phyloP scores from a whole-genome alignment of 495 filamentous ascomycete species.

The Xanthoparmelia taractica region DNA sequence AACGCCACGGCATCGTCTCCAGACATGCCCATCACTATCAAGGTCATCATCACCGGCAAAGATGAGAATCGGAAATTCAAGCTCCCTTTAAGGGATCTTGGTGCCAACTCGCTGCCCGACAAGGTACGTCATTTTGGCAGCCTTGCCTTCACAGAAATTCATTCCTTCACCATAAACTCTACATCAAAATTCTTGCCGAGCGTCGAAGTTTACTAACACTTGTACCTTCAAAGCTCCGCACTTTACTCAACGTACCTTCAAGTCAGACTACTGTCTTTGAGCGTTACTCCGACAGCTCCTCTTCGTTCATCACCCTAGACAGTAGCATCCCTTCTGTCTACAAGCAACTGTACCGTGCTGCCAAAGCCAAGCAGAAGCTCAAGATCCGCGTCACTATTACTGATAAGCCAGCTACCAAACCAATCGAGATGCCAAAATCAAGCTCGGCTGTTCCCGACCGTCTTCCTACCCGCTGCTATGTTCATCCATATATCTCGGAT shows the following conservation, averaged over 20 bases:
- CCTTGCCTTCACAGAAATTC: conserved; percentile 8
- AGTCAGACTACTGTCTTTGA: conserved; percentile 69
- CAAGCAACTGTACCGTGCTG: conserved; percentile 94
- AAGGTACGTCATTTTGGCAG: conserved; percentile 60
- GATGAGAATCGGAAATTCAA: conserved; percentile 68
- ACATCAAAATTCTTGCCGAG: neutral
- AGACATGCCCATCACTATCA: conserved; percentile 77
- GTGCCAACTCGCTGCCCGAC: conserved; percentile 61
- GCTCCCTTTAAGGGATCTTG: conserved; percentile 80
- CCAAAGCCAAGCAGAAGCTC: conserved; percentile 97
- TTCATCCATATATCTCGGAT: conserved; percentile 24
- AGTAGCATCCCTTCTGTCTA: conserved; percentile 71
- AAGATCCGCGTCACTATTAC: conserved; percentile 65
- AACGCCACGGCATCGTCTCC: conserved; percentile 38
- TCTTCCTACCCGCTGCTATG: conserved; percentile 21
- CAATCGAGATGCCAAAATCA: conserved; percentile 18
- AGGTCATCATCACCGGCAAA: conserved; percentile 64
- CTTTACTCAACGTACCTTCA: conserved; percentile 60
- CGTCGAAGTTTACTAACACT: neutral
- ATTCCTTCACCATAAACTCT: neutral
- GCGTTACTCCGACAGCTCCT: conserved; percentile 92
- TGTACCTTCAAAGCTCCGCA: conserved; percentile 55
- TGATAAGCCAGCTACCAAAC: conserved; percentile 12
- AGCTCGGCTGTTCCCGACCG: conserved; percentile 13
- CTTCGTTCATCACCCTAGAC: conserved; percentile 71